These are phyloP conservation scores for Hydnomerulius pinastri DNA, from an alignment of 768 basidiomycete genomes.

Conservation along the genomic window DNA sequence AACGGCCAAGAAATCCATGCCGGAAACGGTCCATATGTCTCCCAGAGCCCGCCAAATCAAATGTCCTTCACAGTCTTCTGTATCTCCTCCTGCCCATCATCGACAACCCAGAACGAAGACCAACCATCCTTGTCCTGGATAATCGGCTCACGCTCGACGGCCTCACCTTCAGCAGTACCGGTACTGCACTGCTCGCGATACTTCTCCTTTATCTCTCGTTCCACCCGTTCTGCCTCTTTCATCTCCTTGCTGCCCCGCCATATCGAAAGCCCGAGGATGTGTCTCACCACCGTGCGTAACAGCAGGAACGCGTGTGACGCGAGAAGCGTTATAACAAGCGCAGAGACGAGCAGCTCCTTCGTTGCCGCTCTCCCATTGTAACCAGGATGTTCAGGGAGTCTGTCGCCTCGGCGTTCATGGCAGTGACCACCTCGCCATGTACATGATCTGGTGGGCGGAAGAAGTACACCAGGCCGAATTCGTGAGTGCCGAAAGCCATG, in stretches of 20 bases:
- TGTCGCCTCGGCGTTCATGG: background rate
- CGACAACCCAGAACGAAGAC: conserved; percentile 59
- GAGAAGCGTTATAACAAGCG: conserved; percentile 67
- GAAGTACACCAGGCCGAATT: conserved; percentile 88
- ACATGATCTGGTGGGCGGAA: conserved; percentile 52
- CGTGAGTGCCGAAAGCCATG: too few species aligned
- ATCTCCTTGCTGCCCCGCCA: conserved; percentile 73
- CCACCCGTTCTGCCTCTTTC: conserved; percentile 49
- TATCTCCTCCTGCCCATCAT: conserved; percentile 72
- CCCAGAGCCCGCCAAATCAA: too few species aligned
- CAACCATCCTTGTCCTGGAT: conserved; percentile 16
- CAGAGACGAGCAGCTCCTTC: conserved; percentile 53
- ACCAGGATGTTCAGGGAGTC: background rate
- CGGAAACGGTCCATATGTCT: background rate
- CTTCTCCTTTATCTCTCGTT: too few species aligned
- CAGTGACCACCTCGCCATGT: background rate
- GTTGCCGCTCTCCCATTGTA: conserved; percentile 35
- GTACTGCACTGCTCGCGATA: conserved; percentile 16
- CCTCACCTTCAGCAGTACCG: background rate
- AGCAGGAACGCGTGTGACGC: conserved; percentile 85
- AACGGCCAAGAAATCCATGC: too few species aligned
- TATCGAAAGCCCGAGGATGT: conserved; percentile 65
- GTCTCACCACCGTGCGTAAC: too few species aligned
- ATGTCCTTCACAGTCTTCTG: conserved; percentile 58
- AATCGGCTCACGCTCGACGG: background rate